These are phyloP conservation scores for Populus deltoides DNA, from an alignment of 345 rosid genomes.

Conservation along the genomic window DNA sequence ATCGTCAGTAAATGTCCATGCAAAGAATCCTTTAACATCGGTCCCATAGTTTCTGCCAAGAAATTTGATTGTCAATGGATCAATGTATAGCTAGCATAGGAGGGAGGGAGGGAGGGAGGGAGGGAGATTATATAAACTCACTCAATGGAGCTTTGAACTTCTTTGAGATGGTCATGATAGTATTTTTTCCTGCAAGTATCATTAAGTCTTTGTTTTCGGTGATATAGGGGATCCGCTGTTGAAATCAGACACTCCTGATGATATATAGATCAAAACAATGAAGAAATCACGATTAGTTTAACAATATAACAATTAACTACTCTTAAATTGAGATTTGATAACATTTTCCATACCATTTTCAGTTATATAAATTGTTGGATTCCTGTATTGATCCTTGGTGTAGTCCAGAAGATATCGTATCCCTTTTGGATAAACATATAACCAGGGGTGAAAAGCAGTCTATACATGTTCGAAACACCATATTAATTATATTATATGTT, in stretches of 20 bases:
- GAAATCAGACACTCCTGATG: slow-evolving; percentile 1
- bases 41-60: neutral
- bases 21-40: slow-evolving; percentile 5
- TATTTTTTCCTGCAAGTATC: slow-evolving; percentile 1
- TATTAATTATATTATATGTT: neutral
- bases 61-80: neutral
- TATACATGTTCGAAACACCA: neutral
- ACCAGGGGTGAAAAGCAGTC: slow-evolving; percentile 6
- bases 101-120: too few species aligned
- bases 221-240: neutral
- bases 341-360: too few species aligned
- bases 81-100: too few species aligned
- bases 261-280: too few species aligned
- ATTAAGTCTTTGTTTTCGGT: neutral
- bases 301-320: too few species aligned
- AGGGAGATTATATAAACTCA: neutral
- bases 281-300: too few species aligned
- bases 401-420: slow-evolving; percentile 13
- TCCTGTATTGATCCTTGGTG: slow-evolving; percentile 12
- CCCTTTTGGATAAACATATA: slow-evolving; percentile 7
- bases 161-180: neutral
- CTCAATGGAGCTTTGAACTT: slow-evolving; percentile 7
- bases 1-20: slow-evolving; percentile 1
- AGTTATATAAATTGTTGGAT: too few species aligned
- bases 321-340: too few species aligned